Evolutionary conservation across 2,329 filamentous ascomycete genomes (phyloP), one percentile per base, ranked within the genome.

Genomic region (Daldinia sp.): DNA sequence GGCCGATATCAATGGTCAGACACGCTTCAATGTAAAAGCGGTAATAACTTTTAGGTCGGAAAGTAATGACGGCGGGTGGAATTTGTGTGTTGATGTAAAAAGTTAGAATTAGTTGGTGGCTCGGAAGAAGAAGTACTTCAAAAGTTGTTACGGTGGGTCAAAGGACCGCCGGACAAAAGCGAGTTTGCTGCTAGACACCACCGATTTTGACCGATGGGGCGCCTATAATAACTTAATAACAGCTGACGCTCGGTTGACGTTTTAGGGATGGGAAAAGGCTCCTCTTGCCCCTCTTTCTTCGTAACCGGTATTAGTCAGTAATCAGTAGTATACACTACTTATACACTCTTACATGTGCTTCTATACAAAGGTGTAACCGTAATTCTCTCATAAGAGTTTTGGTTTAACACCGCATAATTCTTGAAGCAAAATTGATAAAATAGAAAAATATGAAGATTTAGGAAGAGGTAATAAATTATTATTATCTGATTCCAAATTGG

Each of bases 231-330:
- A 15, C 20, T 35, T 39, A 56, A 55, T 63, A 68, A 65, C 65
- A 56, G 64, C 69, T 71, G 69, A 71, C 69, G 67, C 59, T 70
- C 64, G 61, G 67, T 70, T 72, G 69, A 68, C 69, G 65, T 26
- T 66, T 66, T 60, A 59, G 53, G 63, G 37, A 53, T 41, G 35
- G 57, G 48, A 56, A 61, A 54, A 51, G 6, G 35, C 58, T 41
- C 58, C 37, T 60, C 50, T 35, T 53, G 54, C 68, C 68, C 61
- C 68, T 68, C 62, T 70, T 65, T 58, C 60, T n/a, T 63, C 30
- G 37, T 62, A 53, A 26, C 18, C 50, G 46, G 55, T 69, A 53
- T 69, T 67, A 67, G 51, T 69, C 67, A 69, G 63, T 66, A 54
- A 61, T 18, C 39, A 42, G 46, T 18, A 28, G 26, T 48, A 62